These are phyloP conservation scores for Grigorovia transvaalensis DNA, from an alignment of 805 yeast genomes.

Conservation along the genomic window DNA sequence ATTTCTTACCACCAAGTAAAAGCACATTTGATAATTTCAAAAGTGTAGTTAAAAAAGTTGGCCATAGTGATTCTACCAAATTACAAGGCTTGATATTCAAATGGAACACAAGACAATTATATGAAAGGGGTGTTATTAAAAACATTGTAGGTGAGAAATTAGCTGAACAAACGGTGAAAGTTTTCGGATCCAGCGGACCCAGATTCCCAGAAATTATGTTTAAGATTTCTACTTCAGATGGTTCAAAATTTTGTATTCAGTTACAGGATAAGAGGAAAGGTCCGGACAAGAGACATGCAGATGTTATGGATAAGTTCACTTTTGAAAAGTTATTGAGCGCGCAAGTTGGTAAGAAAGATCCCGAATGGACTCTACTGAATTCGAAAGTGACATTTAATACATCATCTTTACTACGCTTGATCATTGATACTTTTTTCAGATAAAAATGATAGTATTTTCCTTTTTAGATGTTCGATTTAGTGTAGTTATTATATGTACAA, in stretches of 20 bases:
- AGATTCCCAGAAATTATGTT: conserved; percentile 60
- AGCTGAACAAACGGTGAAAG: conserved; percentile 29
- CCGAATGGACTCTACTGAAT: conserved; percentile 47
- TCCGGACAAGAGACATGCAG: conserved; percentile 12
- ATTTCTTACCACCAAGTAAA: conserved; percentile 21
- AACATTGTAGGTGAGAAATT: conserved; percentile 47
- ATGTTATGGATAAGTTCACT: conserved; percentile 40
- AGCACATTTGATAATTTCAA: conserved; percentile 31
- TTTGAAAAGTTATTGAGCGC: conserved; percentile 61
- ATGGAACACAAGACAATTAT: conserved; percentile 65
- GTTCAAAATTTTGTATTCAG: conserved; percentile 55
- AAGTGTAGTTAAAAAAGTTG: conserved; percentile 31
- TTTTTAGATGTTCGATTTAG: not conserved
- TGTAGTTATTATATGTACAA: not conserved
- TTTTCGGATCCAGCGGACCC: conserved; percentile 34
- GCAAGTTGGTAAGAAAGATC: conserved; percentile 58
- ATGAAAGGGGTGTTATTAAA: conserved; percentile 59
- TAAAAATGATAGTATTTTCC: not conserved
- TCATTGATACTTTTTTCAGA: conserved; percentile 53
- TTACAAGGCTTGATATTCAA: conserved; percentile 47
- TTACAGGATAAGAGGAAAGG: conserved; percentile 33
- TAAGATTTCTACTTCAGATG: conserved; percentile 64
- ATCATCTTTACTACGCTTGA: conserved; percentile 52
- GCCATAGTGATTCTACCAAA: conserved; percentile 21
- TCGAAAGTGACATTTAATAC: conserved; percentile 63